A percentile compares a stretch with the other conserved stretches of the same genome.
phyloP scores from a whole-genome alignment of 345 rosid species.

The Hibiscus trionum region DNA sequence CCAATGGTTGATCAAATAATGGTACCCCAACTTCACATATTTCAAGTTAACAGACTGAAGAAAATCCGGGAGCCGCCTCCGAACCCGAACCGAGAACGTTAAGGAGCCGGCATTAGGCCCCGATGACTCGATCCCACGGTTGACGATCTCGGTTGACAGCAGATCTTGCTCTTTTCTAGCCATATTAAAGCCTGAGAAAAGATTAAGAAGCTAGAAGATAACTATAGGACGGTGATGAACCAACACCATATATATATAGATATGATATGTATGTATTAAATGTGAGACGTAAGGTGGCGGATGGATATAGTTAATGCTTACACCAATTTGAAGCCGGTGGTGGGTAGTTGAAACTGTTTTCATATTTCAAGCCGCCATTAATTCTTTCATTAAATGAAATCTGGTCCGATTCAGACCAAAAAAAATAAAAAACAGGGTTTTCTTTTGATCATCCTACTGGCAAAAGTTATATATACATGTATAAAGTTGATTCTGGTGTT shows the following conservation, averaged over 20 bases:
- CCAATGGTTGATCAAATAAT: constrained; percentile 85
- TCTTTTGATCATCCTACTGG: no score
- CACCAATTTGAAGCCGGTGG: constrained; percentile 33
- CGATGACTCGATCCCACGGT: constrained; percentile 80
- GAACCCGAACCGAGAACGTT: constrained; percentile 85
- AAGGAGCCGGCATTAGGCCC: constrained; percentile 86
- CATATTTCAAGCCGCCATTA: constrained; percentile 26
- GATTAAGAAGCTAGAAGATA: background rate
- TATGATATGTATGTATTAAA: no score
- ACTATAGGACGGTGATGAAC: constrained; percentile 4
- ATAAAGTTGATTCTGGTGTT: no score
- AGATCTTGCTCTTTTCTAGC: constrained; percentile 60
- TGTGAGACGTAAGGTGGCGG: constrained; percentile 8
- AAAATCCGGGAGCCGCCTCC: constrained; percentile 84
- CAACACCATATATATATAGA: constrained; percentile 10
- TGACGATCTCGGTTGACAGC: constrained; percentile 82
- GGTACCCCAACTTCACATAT: constrained; percentile 92
- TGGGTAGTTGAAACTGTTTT: constrained; percentile 41
- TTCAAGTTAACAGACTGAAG: constrained; percentile 90
- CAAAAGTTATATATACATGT: no score
- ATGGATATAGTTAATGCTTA: constrained; percentile 41
- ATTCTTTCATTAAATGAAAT: constrained; percentile 34
- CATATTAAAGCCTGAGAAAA: constrained; percentile 14
- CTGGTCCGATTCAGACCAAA: background rate
- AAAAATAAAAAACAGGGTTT: background rate